Evolutionary conservation across 768 basidiomycete species (phyloP).

Genomic region (Russula sp.): DNA sequence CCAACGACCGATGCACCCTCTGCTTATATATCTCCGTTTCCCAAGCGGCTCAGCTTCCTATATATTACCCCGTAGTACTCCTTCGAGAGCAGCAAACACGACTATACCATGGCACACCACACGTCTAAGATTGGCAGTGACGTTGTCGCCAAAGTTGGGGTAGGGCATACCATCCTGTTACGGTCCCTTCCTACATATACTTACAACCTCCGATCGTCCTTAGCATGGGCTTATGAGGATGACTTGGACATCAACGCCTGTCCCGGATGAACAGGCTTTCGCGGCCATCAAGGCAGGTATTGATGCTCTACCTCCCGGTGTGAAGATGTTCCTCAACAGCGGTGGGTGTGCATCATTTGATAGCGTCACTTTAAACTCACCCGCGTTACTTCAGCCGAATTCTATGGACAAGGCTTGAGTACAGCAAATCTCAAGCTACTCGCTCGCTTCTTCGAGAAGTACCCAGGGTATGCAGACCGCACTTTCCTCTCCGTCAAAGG

Average conservation of each 20-base stretch:
- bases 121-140: slow-evolving; percentile 33
- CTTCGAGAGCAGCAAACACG: too few species aligned
- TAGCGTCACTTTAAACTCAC: neutral
- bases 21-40: neutral
- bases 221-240: slow-evolving; percentile 51
- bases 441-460: slow-evolving; percentile 41
- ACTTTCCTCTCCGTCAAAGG: slow-evolving; percentile 46
- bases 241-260: slow-evolving; percentile 42
- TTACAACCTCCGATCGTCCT: neutral
- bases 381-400: slow-evolving; percentile 35
- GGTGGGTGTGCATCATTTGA: slow-evolving; percentile 27
- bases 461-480: slow-evolving; percentile 41
- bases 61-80: neutral
- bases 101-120: slow-evolving; percentile 26
- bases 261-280: slow-evolving; percentile 54
- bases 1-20: neutral
- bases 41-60: neutral
- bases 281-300: slow-evolving; percentile 50
- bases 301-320: slow-evolving; percentile 35
- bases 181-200: neutral
- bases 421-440: slow-evolving; percentile 44
- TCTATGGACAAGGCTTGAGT: slow-evolving; percentile 42
- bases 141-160: slow-evolving; percentile 33
- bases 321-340: slow-evolving; percentile 46
- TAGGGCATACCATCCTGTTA: slow-evolving; percentile 22